Conservation (phyloP, 1,284 basidiomycete species). For the Sporisorium iseilematis-ciliati region DNA sequence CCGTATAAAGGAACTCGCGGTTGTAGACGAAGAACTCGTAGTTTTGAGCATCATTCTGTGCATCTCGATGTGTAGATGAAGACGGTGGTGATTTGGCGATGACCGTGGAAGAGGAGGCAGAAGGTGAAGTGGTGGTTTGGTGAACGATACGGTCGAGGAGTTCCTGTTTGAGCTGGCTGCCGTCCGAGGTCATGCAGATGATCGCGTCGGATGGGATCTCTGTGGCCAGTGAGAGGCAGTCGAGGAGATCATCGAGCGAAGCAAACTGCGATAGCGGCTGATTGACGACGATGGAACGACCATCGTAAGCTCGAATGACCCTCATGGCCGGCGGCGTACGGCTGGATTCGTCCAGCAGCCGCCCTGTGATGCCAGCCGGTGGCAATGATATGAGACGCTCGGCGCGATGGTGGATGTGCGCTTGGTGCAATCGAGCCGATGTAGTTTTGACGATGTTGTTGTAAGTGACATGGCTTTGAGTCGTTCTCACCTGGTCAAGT, state of each 20-base stretch:
- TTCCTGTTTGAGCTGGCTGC: constrained; percentile 62
- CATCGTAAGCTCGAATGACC: constrained; percentile 64
- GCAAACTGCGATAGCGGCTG: constrained; percentile 61
- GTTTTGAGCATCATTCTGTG: constrained; percentile 8
- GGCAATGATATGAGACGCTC: constrained; percentile 2
- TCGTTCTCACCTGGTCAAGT: background rate
- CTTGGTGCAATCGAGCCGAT: no score
- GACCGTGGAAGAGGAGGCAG: constrained; percentile 19
- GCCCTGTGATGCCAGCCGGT: background rate
- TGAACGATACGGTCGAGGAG: constrained; percentile 53
- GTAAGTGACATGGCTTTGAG: background rate
- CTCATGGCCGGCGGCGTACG: constrained; percentile 42
- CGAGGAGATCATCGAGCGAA: constrained; percentile 63
- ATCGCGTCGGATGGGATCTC: constrained; percentile 63
- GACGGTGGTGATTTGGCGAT: constrained; percentile 10
- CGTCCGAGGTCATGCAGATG: constrained; percentile 67
- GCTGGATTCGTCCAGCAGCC: background rate
- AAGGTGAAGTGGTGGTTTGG: constrained; percentile 14
- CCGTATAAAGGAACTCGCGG: constrained; percentile 64
- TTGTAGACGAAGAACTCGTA: constrained; percentile 67
- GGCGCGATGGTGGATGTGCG: background rate
- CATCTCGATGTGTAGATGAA: constrained; percentile 13
- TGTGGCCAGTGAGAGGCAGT: constrained; percentile 65
- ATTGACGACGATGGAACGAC: constrained; percentile 59
- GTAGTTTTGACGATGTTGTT: background rate